phyloP scores from a whole-genome alignment of 164 flowering plant species.

The Santalum album region DNA sequence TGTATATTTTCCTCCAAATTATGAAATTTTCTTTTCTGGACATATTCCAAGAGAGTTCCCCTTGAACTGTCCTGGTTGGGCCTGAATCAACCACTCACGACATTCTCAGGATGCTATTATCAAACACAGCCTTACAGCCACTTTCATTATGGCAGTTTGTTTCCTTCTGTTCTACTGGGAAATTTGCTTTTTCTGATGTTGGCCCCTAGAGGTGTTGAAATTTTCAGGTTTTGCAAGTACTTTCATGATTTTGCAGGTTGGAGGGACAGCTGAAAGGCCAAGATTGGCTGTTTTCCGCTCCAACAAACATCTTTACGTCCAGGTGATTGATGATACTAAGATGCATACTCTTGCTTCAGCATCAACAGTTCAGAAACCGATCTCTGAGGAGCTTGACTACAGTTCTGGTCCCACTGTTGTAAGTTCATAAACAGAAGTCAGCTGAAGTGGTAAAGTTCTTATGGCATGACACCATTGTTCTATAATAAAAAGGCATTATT shows the following conservation, averaged over 20 bases:
- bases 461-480: too few species aligned
- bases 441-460: too few species aligned
- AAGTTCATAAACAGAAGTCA: too few species aligned
- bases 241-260: conserved; percentile 40
- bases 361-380: conserved; percentile 79
- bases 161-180: neutral
- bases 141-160: too few species aligned
- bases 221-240: neutral
- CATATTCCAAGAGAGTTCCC: too few species aligned
- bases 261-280: conserved; percentile 93
- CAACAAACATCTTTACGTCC: conserved; percentile 85
- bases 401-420: conserved; percentile 79
- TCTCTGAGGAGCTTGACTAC: conserved; percentile 60
- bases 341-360: conserved; percentile 97
- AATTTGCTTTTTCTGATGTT: neutral
- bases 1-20: too few species aligned
- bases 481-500: too few species aligned
- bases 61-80: too few species aligned
- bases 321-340: conserved; percentile 91
- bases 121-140: too few species aligned
- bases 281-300: conserved; percentile 85
- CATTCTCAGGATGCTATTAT: too few species aligned
- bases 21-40: too few species aligned
- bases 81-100: too few species aligned
- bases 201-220: neutral